A percentile compares a stretch with the other conserved stretches of the same genome.
phyloP scores from a whole-genome alignment of 2,329 filamentous ascomycete species.

The Colletotrichum sojae region DNA sequence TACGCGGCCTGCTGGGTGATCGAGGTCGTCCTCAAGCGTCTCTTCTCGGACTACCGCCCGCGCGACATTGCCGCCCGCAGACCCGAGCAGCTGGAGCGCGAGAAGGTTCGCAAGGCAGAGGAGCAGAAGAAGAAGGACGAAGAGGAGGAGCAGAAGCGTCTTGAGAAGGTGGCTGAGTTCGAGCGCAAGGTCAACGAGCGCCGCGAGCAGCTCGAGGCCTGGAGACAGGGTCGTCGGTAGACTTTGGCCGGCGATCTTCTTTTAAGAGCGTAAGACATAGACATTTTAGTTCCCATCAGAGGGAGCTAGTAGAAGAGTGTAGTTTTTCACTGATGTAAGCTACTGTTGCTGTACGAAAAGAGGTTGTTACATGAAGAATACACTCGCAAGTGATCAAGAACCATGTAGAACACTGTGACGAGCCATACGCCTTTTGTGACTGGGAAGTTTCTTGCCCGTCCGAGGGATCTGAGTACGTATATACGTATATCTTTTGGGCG shows the following conservation, averaged over 20 bases:
- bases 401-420: too few species aligned
- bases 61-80: conserved; percentile 93
- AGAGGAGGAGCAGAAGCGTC: conserved; percentile 66
- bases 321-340: too few species aligned
- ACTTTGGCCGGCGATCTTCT: background rate
- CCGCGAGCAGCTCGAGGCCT: conserved; percentile 62
- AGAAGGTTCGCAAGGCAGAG: conserved; percentile 76
- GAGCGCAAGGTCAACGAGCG: conserved; percentile 70
- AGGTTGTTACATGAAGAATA: too few species aligned
- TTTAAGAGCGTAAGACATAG: too few species aligned
- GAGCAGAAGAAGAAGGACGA: conserved; percentile 64
- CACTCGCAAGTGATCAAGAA: too few species aligned
- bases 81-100: conserved; percentile 86
- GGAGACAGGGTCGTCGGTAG: conserved; percentile 55
- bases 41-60: conserved; percentile 92
- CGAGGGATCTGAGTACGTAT: too few species aligned
- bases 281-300: too few species aligned
- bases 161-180: conserved; percentile 71
- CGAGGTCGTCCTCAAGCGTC: conserved; percentile 85
- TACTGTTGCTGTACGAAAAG: too few species aligned
- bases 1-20: conserved; percentile 90
- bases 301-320: too few species aligned
- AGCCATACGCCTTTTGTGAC: too few species aligned
- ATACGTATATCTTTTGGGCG: too few species aligned
- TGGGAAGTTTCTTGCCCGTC: too few species aligned